These are phyloP conservation scores for Sporisorium scitamineum DNA, from an alignment of 1,284 basidiomycete species.

Conservation along the genomic window DNA sequence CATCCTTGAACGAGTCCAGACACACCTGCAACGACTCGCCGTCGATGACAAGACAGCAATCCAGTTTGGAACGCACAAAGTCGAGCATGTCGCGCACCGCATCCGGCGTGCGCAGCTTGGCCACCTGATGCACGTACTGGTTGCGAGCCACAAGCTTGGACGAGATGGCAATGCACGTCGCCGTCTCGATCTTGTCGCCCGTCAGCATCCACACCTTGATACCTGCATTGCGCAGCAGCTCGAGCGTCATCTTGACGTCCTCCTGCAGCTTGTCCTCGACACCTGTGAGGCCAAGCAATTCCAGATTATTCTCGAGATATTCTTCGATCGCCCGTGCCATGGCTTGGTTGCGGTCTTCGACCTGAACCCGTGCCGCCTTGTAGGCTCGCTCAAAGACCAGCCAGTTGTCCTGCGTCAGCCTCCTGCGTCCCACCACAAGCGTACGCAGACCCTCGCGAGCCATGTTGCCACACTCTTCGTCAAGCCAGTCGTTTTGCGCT, in stretches of 20 bases:
- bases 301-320: constrained; percentile 87
- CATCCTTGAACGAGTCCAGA: constrained; percentile 86
- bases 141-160: constrained; percentile 94
- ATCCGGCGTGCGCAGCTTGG: constrained; percentile 86
- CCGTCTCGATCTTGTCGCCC: constrained; percentile 99
- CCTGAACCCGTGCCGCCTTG: constrained; percentile 80
- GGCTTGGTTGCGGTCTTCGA: constrained; percentile 78
- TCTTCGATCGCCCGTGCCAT: constrained; percentile 81
- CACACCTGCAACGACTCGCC: constrained; percentile 97
- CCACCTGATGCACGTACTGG: constrained; percentile 96
- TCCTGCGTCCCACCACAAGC: constrained; percentile 88
- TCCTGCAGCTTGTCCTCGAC: constrained; percentile 99
- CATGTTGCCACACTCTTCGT: constrained; percentile 99
- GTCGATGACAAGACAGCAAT: constrained; percentile 98
- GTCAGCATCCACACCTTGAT: constrained; percentile 99
- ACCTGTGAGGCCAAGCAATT: constrained; percentile 91
- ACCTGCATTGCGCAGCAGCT: constrained; percentile 92
- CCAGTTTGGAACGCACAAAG: constrained; percentile 91
- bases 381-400: constrained; percentile 81
- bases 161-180: constrained; percentile 96
- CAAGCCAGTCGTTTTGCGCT: constrained; percentile 97
- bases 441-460: constrained; percentile 95
- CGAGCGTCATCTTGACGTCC: constrained; percentile 92
- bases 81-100: constrained; percentile 90
- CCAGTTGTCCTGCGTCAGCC: constrained; percentile 79